phyloP scores from a whole-genome alignment of 352 stramenopile genomes.

The Phytopythium kandeliae region DNA sequence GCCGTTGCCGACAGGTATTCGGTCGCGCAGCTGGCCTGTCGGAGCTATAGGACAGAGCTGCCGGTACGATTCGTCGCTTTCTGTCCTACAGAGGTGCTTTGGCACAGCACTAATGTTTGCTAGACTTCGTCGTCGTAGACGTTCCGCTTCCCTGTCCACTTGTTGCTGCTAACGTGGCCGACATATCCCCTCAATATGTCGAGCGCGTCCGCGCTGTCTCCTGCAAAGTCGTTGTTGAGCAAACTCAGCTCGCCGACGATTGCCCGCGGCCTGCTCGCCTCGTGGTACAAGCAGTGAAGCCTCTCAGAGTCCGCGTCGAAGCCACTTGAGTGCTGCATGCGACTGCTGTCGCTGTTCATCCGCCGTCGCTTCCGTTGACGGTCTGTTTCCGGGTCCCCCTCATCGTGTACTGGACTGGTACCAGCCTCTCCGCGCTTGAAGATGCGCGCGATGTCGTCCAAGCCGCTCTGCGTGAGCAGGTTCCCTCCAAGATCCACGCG shows the following conservation, averaged over 20 bases:
- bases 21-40: background rate
- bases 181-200: constrained; percentile 25
- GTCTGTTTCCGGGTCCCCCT: background rate
- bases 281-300: background rate
- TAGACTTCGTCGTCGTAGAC: constrained; percentile 86
- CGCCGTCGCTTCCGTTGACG: constrained; percentile 23
- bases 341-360: constrained; percentile 7
- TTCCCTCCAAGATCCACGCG: constrained; percentile 72
- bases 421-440: constrained; percentile 11
- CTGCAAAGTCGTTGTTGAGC: constrained; percentile 66
- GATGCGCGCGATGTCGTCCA: constrained; percentile 33
- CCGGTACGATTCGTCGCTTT: too few relatives aligned
- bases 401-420: background rate
- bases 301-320: background rate
- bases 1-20: too few relatives aligned
- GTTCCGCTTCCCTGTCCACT: constrained; percentile 53
- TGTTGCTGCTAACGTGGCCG: constrained; percentile 49
- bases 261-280: background rate
- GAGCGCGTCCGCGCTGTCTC: constrained; percentile 20
- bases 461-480: constrained; percentile 46
- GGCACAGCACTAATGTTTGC: background rate
- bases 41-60: too few relatives aligned
- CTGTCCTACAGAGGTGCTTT: background rate
- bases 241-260: constrained; percentile 50
- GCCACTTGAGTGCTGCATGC: background rate